Conservation (phyloP, 306 rosid genomes). For the Cyamopsis tetragonoloba region DNA sequence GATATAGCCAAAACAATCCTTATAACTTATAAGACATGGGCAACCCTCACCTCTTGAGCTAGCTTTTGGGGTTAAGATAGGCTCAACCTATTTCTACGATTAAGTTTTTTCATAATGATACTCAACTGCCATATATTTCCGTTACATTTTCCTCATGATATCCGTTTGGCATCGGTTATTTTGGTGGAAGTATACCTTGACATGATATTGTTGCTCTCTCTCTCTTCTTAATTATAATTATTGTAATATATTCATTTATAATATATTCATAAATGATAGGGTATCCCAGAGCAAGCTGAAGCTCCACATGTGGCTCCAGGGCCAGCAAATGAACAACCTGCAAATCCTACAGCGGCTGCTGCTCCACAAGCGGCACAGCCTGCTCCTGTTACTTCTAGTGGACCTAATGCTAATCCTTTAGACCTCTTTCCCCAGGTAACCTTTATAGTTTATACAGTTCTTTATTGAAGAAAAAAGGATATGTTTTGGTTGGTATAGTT, state of each 20-base stretch:
- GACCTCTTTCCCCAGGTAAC: conserved; percentile 83
- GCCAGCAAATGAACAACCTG: conserved; percentile 39
- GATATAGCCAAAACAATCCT: no score
- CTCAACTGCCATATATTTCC: background rate
- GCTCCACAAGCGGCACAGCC: conserved; percentile 59
- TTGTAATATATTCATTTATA: no score
- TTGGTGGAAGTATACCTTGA: background rate
- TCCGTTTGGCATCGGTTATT: background rate
- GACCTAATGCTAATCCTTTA: conserved; percentile 80
- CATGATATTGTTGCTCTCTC: background rate
- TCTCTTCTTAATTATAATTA: background rate
- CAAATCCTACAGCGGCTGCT: conserved; percentile 43
- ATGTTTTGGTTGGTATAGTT: background rate
- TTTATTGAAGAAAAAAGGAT: background rate
- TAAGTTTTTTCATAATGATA: background rate
- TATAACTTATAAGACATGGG: no score
- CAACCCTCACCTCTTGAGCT: no score
- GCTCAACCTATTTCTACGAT: no score
- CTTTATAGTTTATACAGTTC: background rate
- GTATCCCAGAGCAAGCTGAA: conserved; percentile 83
- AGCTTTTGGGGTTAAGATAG: no score
- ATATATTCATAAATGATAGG: conserved; percentile 37
- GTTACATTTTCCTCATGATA: background rate
- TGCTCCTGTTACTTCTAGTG: conserved; percentile 45
- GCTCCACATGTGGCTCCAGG: conserved; percentile 48